A percentile compares a stretch with the other conserved stretches of the same genome.
phyloP scores from a whole-genome alignment of 140 eudicot genomes.

The Oenanthe javanica region DNA sequence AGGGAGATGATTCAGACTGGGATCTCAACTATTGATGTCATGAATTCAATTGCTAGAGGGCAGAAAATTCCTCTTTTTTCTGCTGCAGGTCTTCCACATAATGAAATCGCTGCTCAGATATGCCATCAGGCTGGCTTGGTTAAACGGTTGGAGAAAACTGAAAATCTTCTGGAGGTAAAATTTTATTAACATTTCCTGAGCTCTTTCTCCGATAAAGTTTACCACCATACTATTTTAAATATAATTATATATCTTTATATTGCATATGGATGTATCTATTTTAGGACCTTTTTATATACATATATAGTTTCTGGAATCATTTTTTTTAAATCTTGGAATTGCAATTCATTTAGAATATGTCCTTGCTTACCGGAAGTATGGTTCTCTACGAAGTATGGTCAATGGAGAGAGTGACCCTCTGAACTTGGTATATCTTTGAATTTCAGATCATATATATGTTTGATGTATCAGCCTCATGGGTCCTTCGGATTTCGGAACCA shows the following conservation, averaged over 20 bases:
- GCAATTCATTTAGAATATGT: not conserved
- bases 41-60: too few species aligned
- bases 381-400: slow-evolving; percentile 52
- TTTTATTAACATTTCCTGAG: not conserved
- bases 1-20: too few species aligned
- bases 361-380: slow-evolving; percentile 21
- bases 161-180: slow-evolving; percentile 76
- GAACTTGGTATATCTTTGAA: slow-evolving; percentile 55
- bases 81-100: too few species aligned
- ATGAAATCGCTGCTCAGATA: too few species aligned
- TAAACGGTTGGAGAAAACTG: slow-evolving; percentile 83
- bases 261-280: not conserved
- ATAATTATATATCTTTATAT: not conserved
- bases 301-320: not conserved
- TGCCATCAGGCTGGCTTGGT: slow-evolving; percentile 99
- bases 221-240: not conserved
- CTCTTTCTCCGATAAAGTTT: not conserved
- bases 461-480: not conserved
- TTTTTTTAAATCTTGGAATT: not conserved
- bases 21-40: too few species aligned
- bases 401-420: slow-evolving; percentile 97
- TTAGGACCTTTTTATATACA: not conserved
- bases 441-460: not conserved
- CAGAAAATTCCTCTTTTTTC: too few species aligned
- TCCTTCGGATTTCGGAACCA: not conserved